Percentiles rank a stretch among this genome's conserved stretches.
Evolutionary conservation across 371 early-diverging fungal species (phyloP).

Genomic region (Mucor velutinosus): DNA sequence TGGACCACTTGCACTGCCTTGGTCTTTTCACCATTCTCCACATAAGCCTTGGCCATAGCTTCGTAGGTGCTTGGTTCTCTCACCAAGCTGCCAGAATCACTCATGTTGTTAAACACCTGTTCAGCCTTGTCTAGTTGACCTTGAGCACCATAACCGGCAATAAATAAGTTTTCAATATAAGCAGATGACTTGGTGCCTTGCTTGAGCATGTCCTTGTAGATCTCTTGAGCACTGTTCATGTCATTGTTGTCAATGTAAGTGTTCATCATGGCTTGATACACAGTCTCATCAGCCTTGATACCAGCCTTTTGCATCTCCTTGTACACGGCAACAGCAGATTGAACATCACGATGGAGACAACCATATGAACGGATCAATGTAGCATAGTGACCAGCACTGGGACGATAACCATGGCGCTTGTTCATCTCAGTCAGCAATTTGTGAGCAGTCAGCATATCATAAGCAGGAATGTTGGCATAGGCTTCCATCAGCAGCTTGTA

Average conservation of each 20-base stretch:
- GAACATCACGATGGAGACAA: slow-evolving; percentile 56
- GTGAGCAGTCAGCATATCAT: slow-evolving; percentile 61
- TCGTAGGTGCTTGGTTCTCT: slow-evolving; percentile 66
- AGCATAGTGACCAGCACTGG: slow-evolving; percentile 57
- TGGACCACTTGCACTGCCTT: slow-evolving; percentile 41
- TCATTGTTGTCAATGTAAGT: slow-evolving; percentile 54
- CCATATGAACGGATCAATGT: slow-evolving; percentile 65
- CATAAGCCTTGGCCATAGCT: slow-evolving; percentile 60
- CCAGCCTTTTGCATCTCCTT: slow-evolving; percentile 49
- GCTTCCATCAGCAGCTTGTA: slow-evolving; percentile 62
- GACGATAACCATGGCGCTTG: slow-evolving; percentile 43
- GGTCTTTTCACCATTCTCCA: slow-evolving; percentile 43
- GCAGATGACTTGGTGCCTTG: slow-evolving; percentile 46
- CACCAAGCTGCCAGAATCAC: slow-evolving; percentile 33
- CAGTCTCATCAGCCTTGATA: slow-evolving; percentile 50
- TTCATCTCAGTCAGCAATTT: slow-evolving; percentile 52
- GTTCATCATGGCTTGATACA: slow-evolving; percentile 61
- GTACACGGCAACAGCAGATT: slow-evolving; percentile 54
- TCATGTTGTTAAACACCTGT: slow-evolving; percentile 58
- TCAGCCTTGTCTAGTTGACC: slow-evolving; percentile 71
- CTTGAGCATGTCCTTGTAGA: slow-evolving; percentile 47
- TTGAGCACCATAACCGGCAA: slow-evolving; percentile 66
- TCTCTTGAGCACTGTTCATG: slow-evolving; percentile 46
- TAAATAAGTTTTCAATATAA: slow-evolving; percentile 67
- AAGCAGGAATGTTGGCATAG: slow-evolving; percentile 62